Evolutionary conservation across 2,329 filamentous ascomycete species (phyloP).

Genomic region (Leptographium lundbergii): DNA sequence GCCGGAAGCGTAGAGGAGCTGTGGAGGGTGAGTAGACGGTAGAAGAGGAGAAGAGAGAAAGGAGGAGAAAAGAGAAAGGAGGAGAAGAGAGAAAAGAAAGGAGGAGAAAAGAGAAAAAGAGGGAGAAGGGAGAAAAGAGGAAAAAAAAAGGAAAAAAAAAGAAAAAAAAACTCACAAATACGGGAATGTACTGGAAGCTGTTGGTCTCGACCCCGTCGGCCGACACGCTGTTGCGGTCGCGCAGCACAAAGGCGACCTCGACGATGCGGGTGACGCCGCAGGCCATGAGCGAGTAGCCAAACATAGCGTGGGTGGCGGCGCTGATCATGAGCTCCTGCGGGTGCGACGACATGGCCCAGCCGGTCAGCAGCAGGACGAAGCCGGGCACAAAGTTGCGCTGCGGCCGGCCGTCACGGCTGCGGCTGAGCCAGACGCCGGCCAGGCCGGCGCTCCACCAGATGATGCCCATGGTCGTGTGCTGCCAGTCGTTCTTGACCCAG

Average conservation of each 20-base stretch:
- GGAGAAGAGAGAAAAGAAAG: background rate
- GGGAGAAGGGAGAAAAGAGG: background rate
- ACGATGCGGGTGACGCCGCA: slow-evolving; percentile 75
- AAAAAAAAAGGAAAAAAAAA: background rate
- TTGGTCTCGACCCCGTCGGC: slow-evolving; percentile 58
- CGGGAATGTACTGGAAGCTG: slow-evolving; percentile 41
- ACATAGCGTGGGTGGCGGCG: slow-evolving; percentile 76
- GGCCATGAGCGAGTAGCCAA: slow-evolving; percentile 92
- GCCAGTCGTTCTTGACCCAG: slow-evolving; percentile 90
- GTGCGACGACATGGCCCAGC: slow-evolving; percentile 90
- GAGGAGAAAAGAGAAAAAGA: too few species aligned
- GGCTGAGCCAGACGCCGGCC: slow-evolving; percentile 83
- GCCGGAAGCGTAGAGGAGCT: slow-evolving; percentile 84
- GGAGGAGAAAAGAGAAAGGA: background rate
- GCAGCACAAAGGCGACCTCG: slow-evolving; percentile 79
- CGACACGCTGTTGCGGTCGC: slow-evolving; percentile 52
- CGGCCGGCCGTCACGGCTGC: slow-evolving; percentile 67
- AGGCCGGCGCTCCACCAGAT: slow-evolving; percentile 96
- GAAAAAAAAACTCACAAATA: slow-evolving; percentile 35
- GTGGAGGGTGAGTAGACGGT: slow-evolving; percentile 13
- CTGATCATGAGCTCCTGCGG: slow-evolving; percentile 75
- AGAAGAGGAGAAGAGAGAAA: background rate
- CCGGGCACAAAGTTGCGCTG: slow-evolving; percentile 89
- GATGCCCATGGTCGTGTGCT: slow-evolving; percentile 99
- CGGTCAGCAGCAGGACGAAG: slow-evolving; percentile 82